Evolutionary conservation across 129 eudicot species (phyloP).

Genomic region (Deinandra increscens): DNA sequence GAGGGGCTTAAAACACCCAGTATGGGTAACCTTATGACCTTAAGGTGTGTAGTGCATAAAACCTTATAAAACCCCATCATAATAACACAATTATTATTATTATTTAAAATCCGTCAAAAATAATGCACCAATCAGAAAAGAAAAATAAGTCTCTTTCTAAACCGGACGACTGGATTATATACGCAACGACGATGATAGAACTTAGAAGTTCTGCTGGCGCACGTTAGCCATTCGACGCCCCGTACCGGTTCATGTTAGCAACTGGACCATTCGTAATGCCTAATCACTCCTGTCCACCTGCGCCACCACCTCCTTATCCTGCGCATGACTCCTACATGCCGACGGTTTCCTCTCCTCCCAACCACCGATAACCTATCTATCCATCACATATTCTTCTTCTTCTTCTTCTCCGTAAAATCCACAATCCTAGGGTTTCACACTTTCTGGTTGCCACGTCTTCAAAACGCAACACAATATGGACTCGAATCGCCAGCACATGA

Average conservation of each 20-base stretch:
- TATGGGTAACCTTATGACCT: too few species aligned
- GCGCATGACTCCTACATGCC: slow-evolving; percentile 41
- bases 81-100: too few species aligned
- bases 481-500: slow-evolving; percentile 37
- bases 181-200: too few species aligned
- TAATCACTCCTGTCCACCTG: not conserved
- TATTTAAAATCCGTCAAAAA: too few species aligned
- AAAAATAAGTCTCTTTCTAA: too few species aligned
- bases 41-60: too few species aligned
- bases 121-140: too few species aligned
- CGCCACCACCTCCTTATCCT: slow-evolving; percentile 30
- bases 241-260: slow-evolving; percentile 21
- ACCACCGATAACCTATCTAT: not conserved
- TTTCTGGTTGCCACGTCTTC: slow-evolving; percentile 3
- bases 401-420: not conserved
- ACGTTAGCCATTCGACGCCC: slow-evolving; percentile 23
- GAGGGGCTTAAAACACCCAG: too few species aligned
- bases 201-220: slow-evolving; percentile 2
- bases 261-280: slow-evolving; percentile 12
- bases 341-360: slow-evolving; percentile 32
- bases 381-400: not conserved
- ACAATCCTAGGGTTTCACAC: slow-evolving; percentile 23
- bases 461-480: slow-evolving; percentile 43
- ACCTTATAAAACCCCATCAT: too few species aligned
- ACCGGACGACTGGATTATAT: too few species aligned